phyloP scores from a whole-genome alignment of 2,329 filamentous ascomycete species.

The Aspergillus bombycis region DNA sequence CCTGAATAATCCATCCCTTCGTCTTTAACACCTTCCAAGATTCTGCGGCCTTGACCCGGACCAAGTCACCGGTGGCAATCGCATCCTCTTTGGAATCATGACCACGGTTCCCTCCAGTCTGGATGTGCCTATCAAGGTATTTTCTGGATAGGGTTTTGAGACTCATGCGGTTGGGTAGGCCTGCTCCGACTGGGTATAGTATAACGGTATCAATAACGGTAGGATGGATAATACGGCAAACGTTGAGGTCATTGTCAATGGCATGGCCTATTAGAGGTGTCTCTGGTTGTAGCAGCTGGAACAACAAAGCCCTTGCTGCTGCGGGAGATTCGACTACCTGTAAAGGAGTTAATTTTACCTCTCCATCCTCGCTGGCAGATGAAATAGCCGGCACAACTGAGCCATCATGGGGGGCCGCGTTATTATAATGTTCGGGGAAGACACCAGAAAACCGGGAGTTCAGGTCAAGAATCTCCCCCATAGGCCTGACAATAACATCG shows the following conservation, averaged over 20 bases:
- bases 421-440: conserved; percentile 72
- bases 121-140: conserved; percentile 76
- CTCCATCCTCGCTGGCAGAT: conserved; percentile 26
- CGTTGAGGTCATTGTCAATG: conserved; percentile 92
- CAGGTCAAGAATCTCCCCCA: conserved; percentile 83
- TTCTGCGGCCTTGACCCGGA: conserved; percentile 69
- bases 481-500: conserved; percentile 81
- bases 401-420: conserved; percentile 62
- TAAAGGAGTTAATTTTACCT: conserved; percentile 50
- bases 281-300: conserved; percentile 70
- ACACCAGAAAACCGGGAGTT: conserved; percentile 94
- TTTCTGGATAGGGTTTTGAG: conserved; percentile 74
- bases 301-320: conserved; percentile 75
- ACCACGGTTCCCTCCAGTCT: conserved; percentile 67
- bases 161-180: conserved; percentile 75
- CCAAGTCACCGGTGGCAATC: conserved; percentile 82
- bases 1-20: conserved; percentile 67
- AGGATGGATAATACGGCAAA: conserved; percentile 79
- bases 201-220: conserved; percentile 83
- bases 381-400: conserved; percentile 26
- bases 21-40: conserved; percentile 70
- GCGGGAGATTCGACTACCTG: conserved; percentile 76
- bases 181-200: conserved; percentile 76
- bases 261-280: conserved; percentile 92
- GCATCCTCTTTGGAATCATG: conserved; percentile 96